A percentile compares a stretch with the other conserved stretches of the same genome.
Evolutionary conservation across 441 rosid genomes (phyloP).

Genomic region (Syzygium malaccense): DNA sequence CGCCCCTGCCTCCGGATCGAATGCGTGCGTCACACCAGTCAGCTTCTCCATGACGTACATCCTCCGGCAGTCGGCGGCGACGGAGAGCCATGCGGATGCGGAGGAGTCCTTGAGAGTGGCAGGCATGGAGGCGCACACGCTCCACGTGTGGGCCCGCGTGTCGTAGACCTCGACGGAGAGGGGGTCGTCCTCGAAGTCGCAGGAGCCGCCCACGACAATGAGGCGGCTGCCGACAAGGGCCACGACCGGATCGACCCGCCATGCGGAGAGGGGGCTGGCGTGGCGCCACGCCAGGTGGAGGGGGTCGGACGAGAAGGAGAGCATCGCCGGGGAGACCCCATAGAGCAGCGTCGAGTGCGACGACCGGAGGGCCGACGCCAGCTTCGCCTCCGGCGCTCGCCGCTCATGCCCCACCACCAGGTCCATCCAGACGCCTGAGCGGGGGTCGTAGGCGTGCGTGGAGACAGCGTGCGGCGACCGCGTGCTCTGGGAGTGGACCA

Average conservation of each 20-base stretch:
- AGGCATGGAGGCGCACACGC: constrained; percentile 4
- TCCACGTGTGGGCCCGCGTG: background rate
- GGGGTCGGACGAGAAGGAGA: constrained; percentile 7
- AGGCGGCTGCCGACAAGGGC: constrained; percentile 1
- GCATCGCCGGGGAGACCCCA: background rate
- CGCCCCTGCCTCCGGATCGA: background rate
- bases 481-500: constrained; percentile 5
- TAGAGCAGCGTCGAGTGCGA: constrained; percentile 17
- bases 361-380: constrained; percentile 30
- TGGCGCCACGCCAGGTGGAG: constrained; percentile 8
- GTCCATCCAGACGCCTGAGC: constrained; percentile 6
- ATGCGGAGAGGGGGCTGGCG: background rate
- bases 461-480: background rate
- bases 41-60: constrained; percentile 4
- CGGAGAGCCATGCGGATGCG: background rate
- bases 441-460: constrained; percentile 5
- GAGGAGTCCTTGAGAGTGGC: constrained; percentile 2
- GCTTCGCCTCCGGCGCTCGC: background rate
- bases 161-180: constrained; percentile 8
- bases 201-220: constrained; percentile 4
- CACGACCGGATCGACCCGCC: constrained; percentile 7
- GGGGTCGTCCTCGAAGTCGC: constrained; percentile 12
- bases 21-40: background rate
- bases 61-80: background rate
- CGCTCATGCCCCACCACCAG: background rate